These are phyloP conservation scores for Glaciozyma antarctica DNA, from an alignment of 768 basidiomycete genomes.

Conservation along the genomic window DNA sequence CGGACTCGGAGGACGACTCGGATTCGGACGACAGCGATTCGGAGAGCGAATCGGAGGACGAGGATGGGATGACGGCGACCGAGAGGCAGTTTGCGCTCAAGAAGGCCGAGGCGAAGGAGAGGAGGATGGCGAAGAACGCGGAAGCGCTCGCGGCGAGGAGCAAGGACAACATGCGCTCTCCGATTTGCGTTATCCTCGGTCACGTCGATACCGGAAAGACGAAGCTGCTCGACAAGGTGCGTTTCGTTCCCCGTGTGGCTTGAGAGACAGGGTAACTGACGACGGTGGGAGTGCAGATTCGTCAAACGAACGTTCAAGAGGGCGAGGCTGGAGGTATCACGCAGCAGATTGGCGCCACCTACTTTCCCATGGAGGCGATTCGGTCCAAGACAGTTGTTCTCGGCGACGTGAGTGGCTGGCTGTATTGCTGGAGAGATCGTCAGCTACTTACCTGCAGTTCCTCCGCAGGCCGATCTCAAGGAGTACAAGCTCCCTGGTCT, in stretches of 20 bases:
- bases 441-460: not conserved
- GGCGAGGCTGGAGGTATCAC: conserved; percentile 99
- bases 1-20: conserved; percentile 47
- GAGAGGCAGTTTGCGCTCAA: conserved; percentile 60
- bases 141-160: conserved; percentile 74
- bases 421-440: not conserved
- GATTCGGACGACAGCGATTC: conserved; percentile 44
- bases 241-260: conserved; percentile 26
- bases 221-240: conserved; percentile 87
- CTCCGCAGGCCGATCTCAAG: conserved; percentile 53
- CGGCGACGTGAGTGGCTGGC: conserved; percentile 54
- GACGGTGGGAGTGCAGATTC: conserved; percentile 55
- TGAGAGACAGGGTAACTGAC: not conserved
- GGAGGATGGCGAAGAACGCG: conserved; percentile 66
- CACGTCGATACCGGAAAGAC: conserved; percentile 99
- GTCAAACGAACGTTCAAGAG: conserved; percentile 98
- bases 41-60: conserved; percentile 36
- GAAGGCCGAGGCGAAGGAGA: conserved; percentile 76
- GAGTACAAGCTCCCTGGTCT: conserved; percentile 97
- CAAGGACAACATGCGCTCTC: conserved; percentile 84
- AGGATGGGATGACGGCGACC: conserved; percentile 51
- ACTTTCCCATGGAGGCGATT: conserved; percentile 94
- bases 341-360: conserved; percentile 98
- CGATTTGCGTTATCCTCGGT: conserved; percentile 97
- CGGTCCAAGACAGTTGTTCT: conserved; percentile 85